These are phyloP conservation scores for Groenewaldozyma tartarivorans DNA, from an alignment of 805 yeast genomes.

Conservation along the genomic window DNA sequence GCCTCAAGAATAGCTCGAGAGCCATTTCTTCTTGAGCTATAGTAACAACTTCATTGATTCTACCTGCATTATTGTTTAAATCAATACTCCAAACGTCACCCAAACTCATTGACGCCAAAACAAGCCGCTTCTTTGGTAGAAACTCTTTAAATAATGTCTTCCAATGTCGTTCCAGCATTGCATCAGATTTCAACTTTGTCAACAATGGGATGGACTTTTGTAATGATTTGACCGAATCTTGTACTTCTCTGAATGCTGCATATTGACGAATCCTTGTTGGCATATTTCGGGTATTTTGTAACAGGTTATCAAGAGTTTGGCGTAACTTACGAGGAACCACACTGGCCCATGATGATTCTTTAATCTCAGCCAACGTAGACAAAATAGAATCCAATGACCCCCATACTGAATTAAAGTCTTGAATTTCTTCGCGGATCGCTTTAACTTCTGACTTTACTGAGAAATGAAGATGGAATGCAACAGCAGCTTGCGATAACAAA, in stretches of 20 bases:
- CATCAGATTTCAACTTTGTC: constrained; percentile 42
- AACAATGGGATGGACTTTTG: constrained; percentile 33
- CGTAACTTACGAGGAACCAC: constrained; percentile 38
- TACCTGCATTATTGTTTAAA: constrained; percentile 34
- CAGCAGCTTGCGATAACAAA: constrained; percentile 28
- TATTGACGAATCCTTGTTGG: constrained; percentile 57
- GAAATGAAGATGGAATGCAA: constrained; percentile 28
- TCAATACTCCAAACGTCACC: constrained; percentile 57
- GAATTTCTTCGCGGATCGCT: constrained; percentile 38
- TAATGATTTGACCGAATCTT: constrained; percentile 33
- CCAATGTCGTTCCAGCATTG: constrained; percentile 65
- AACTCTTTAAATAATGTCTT: constrained; percentile 32
- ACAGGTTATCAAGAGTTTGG: constrained; percentile 40
- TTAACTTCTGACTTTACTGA: constrained; percentile 24
- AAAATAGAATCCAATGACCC: constrained; percentile 43
- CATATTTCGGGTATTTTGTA: constrained; percentile 38
- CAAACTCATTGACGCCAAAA: constrained; percentile 30
- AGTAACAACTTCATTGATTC: constrained; percentile 40
- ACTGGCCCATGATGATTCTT: constrained; percentile 39
- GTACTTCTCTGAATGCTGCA: constrained; percentile 56
- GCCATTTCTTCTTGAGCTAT: constrained; percentile 67
- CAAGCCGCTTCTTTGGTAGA: constrained; percentile 8
- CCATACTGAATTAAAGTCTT: constrained; percentile 58
- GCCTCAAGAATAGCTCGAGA: constrained; percentile 46
- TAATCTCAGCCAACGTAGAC: constrained; percentile 36